Evolutionary conservation across 1,284 basidiomycete genomes (phyloP), one percentile per base, ranked within the genome.

Genomic region (Ceratobasidium sp.): DNA sequence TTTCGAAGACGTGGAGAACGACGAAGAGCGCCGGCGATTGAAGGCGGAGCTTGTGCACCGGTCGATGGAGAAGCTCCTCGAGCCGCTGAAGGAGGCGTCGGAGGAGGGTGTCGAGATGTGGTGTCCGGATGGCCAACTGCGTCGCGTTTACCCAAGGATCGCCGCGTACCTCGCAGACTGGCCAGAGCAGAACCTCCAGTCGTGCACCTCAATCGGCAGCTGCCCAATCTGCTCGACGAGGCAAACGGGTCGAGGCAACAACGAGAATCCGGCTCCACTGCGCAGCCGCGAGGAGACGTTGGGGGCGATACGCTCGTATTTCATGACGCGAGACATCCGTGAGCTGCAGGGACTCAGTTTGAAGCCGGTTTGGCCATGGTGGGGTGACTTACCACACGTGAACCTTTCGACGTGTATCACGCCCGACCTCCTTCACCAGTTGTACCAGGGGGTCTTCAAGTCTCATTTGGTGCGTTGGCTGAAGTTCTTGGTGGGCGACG

Each of bases 401-500:
- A 70, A 75, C 21, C 48, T 75, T 6, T 46, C 67, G 28, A 46
- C 36, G 11, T 73, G 64, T 16, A 40, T 75, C 21, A 60, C 66
- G 16, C 74, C 72, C 18, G 74, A 75, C 60, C 54, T 73, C 8
- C 49, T 74, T 7, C 74, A 74, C 40, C 74, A 74, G 46, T 23
- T 73, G 6, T 63, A 73, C 42, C 72, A 74, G 53, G 74, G 74
- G 53, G 40, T 64, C 1, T 49, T 64, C 56, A 59, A 59, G 48
- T 40, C 62, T 0, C 62, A 64, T 16, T n/a, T 51, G 0, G 9
- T 49, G 0, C 18, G 21, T 11, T 64, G 62, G 62, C 14, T 51
- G 0, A 48, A 36, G 6, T 3, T 33, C 4, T 1, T 64, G 5
- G 33, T 64, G 2, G 48, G 62, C n/a, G 12, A 8, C 2, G 21